These are phyloP conservation scores for Ophiobolus disseminans DNA, from an alignment of 2,329 filamentous ascomycete species.

Conservation along the genomic window DNA sequence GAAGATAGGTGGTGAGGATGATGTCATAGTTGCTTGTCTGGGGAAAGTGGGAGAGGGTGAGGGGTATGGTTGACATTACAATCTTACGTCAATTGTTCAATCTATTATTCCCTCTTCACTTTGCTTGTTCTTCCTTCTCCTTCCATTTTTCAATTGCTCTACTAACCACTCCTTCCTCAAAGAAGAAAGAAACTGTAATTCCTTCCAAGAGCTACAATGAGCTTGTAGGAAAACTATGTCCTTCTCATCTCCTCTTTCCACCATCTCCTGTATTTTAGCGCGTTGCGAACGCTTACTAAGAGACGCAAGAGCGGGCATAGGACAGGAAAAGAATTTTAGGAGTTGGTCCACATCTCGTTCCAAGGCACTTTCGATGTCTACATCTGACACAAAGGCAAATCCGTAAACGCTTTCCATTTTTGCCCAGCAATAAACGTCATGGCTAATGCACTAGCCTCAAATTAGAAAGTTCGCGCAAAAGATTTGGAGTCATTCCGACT, in stretches of 20 bases:
- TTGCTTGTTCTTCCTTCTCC: not conserved
- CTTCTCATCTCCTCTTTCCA: not conserved
- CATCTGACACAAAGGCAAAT: not conserved
- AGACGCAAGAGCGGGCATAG: not conserved
- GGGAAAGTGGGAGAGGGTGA: no score
- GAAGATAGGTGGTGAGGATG: constrained; percentile 3
- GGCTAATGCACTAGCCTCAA: no score
- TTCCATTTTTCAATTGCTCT: not conserved
- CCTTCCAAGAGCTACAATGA: not conserved
- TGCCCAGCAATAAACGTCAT: not conserved
- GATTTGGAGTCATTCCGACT: no score
- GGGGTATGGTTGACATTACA: no score
- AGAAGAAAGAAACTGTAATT: not conserved
- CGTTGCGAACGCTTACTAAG: not conserved
- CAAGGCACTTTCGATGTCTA: not conserved
- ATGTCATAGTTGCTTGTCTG: constrained; percentile 8
- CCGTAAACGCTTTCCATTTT: not conserved
- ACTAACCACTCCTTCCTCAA: not conserved
- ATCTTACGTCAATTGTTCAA: no score
- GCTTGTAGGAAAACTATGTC: not conserved
- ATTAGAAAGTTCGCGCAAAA: no score
- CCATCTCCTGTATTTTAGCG: not conserved
- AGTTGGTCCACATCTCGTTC: not conserved
- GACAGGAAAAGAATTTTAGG: not conserved
- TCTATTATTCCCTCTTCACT: not conserved